A percentile compares a stretch with the other conserved stretches of the same genome.
Evolutionary conservation across 1,139 yeast species (phyloP).

Genomic region (Kodamaea fungicola): DNA sequence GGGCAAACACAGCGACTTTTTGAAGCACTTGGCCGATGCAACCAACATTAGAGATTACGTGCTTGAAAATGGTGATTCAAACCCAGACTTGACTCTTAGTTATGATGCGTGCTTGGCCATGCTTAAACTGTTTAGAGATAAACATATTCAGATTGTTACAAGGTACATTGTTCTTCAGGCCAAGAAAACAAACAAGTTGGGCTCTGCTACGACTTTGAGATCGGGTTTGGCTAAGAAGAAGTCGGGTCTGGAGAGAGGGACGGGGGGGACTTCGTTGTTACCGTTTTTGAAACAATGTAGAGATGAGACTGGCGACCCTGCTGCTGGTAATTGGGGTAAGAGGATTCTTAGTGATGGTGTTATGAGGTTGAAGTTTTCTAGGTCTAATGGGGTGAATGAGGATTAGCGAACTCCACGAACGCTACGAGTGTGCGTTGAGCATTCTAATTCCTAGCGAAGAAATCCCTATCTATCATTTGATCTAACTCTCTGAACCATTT

Average conservation of each 20-base stretch:
- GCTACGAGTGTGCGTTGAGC: no score
- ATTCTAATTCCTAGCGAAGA: no score
- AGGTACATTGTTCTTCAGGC: constrained; percentile 83
- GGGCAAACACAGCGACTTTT: constrained; percentile 71
- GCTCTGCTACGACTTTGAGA: constrained; percentile 53
- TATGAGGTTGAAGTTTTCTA: constrained; percentile 42
- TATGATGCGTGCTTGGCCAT: constrained; percentile 90
- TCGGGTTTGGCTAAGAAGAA: constrained; percentile 57
- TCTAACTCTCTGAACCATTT: neutral
- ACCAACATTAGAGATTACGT: constrained; percentile 68
- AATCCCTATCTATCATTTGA: neutral
- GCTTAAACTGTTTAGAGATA: constrained; percentile 85
- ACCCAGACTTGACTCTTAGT: constrained; percentile 62
- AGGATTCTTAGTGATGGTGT: constrained; percentile 64
- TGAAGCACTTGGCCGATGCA: constrained; percentile 53
- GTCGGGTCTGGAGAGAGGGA: constrained; percentile 62
- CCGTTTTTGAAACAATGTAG: constrained; percentile 94
- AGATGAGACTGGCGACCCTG: constrained; percentile 91
- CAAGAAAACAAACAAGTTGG: constrained; percentile 46
- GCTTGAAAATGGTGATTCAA: constrained; percentile 26
- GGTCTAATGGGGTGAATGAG: constrained; percentile 16
- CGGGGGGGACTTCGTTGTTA: constrained; percentile 90
- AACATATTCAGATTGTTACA: constrained; percentile 89
- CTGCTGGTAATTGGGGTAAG: constrained; percentile 88
- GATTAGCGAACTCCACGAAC: constrained; percentile 8